Evolutionary conservation across 768 basidiomycete species (phyloP).

Genomic region (Udeniomyces megalosporus): DNA sequence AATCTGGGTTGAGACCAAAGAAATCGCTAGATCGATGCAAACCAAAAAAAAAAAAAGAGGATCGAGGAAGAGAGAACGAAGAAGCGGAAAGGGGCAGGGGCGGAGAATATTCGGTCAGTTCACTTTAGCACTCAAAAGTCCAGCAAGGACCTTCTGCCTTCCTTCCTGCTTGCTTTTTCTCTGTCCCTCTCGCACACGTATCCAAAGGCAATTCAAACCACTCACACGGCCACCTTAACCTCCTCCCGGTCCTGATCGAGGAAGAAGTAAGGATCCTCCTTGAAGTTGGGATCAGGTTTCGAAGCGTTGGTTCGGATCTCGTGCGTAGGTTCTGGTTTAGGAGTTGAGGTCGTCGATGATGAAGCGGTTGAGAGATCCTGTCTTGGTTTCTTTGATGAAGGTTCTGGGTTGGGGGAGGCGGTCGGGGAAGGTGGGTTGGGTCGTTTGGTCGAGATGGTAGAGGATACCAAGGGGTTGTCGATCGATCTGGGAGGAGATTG

Average conservation of each 20-base stretch:
- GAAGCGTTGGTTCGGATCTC: neutral
- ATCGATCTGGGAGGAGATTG: neutral
- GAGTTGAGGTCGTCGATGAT: neutral
- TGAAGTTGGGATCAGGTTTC: slow-evolving; percentile 9
- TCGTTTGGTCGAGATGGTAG: slow-evolving; percentile 20
- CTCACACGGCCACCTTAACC: slow-evolving; percentile 7
- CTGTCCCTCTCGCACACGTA: neutral
- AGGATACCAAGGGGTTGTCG: neutral
- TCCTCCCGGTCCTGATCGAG: slow-evolving; percentile 2
- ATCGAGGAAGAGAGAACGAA: neutral
- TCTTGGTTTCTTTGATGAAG: slow-evolving; percentile 18
- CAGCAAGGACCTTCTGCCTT: slow-evolving; percentile 19
- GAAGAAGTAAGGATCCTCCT: slow-evolving; percentile 16
- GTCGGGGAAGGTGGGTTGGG: slow-evolving; percentile 21
- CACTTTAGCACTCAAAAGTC: too few relatives aligned
- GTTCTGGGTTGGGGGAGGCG: slow-evolving; percentile 20
- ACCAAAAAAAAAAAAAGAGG: neutral
- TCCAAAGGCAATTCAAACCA: neutral
- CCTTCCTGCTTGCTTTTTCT: too few relatives aligned
- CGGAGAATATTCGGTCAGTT: too few relatives aligned
- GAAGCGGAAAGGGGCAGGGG: neutral
- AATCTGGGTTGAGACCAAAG: slow-evolving; percentile 49
- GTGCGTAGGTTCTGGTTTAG: neutral
- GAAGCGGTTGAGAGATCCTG: slow-evolving; percentile 21
- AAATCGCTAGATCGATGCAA: slow-evolving; percentile 50